Percentiles rank a stretch among this genome's conserved stretches.
Conservation (phyloP, 148 eudicot species). For the Vaccinium macrocarpon region DNA sequence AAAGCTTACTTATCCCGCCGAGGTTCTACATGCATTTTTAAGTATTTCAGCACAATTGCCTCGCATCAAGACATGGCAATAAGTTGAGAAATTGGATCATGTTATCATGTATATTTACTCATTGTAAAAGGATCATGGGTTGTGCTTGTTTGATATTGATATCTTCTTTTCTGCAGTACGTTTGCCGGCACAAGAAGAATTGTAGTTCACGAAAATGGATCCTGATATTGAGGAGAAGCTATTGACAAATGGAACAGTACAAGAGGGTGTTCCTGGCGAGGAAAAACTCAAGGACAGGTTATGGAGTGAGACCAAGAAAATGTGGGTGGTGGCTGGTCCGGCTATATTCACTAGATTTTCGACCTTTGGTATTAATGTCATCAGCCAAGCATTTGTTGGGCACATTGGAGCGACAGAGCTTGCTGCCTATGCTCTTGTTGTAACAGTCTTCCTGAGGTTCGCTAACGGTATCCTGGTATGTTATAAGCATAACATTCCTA, state of each 20-base stretch:
- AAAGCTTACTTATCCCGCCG: too few species aligned
- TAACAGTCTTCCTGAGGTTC: slow-evolving; percentile 34
- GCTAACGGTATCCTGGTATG: slow-evolving; percentile 43
- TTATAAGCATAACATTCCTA: neutral
- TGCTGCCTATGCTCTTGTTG: slow-evolving; percentile 41
- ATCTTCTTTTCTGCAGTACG: neutral
- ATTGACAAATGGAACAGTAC: neutral
- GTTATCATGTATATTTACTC: too few species aligned
- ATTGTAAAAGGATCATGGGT: neutral
- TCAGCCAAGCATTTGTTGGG: slow-evolving; percentile 43
- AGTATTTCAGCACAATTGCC: too few species aligned
- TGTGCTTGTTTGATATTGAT: neutral
- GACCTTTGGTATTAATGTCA: slow-evolving; percentile 33
- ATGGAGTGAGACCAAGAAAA: slow-evolving; percentile 36
- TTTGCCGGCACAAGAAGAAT: neutral
- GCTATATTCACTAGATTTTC: slow-evolving; percentile 39
- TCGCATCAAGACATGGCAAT: too few species aligned
- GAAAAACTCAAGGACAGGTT: slow-evolving; percentile 23
- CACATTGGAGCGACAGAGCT: slow-evolving; percentile 44
- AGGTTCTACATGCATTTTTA: too few species aligned
- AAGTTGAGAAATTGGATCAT: too few species aligned
- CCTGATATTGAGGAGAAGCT: slow-evolving; percentile 8
- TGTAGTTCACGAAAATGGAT: slow-evolving; percentile 7
- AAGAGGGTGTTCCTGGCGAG: neutral
- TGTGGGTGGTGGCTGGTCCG: slow-evolving; percentile 46